Percentiles rank a stretch among this genome's conserved stretches.
Conservation (phyloP, 75 land plant species). For the Selaginella moellendorffii region DNA sequence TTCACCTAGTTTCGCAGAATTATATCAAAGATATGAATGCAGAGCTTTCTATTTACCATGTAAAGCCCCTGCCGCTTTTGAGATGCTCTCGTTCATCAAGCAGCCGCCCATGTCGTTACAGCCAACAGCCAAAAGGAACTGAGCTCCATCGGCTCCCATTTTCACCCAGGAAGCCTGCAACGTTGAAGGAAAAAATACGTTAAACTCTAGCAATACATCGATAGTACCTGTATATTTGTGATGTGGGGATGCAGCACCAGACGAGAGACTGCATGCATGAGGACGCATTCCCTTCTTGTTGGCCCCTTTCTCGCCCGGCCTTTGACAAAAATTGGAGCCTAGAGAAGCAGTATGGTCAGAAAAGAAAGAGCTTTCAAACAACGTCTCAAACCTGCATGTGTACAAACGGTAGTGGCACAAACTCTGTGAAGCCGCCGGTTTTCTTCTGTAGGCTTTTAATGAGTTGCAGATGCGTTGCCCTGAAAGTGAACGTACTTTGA, state of each 20-base stretch:
- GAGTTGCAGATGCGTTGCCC: conserved; percentile 28
- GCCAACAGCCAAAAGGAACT: conserved; percentile 26
- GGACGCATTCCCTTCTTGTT: conserved; percentile 27
- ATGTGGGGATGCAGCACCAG: conserved; percentile 34
- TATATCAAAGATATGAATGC: too few species aligned
- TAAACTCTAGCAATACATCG: conserved; percentile 1
- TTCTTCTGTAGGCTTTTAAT: conserved; percentile 21
- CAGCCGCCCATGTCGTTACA: conserved; percentile 41
- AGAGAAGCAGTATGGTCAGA: neutral
- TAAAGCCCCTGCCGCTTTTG: conserved; percentile 35
- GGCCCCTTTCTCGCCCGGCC: conserved; percentile 32
- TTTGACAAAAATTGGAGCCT: conserved; percentile 30
- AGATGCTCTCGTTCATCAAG: conserved; percentile 37
- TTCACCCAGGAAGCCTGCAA: conserved; percentile 37
- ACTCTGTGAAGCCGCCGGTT: conserved; percentile 31
- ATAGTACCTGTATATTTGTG: conserved; percentile 30
- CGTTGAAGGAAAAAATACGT: neutral
- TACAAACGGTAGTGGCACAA: conserved; percentile 39
- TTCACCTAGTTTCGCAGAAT: too few species aligned
- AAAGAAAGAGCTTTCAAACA: neutral
- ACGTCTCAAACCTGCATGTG: conserved; percentile 33
- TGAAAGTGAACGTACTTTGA: neutral
- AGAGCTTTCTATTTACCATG: conserved; percentile 24
- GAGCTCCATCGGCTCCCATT: conserved; percentile 36
- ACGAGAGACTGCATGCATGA: conserved; percentile 33